phyloP scores from a whole-genome alignment of 225 moss, liverwort and hornwort genomes.

The Polytrichum commune region DNA sequence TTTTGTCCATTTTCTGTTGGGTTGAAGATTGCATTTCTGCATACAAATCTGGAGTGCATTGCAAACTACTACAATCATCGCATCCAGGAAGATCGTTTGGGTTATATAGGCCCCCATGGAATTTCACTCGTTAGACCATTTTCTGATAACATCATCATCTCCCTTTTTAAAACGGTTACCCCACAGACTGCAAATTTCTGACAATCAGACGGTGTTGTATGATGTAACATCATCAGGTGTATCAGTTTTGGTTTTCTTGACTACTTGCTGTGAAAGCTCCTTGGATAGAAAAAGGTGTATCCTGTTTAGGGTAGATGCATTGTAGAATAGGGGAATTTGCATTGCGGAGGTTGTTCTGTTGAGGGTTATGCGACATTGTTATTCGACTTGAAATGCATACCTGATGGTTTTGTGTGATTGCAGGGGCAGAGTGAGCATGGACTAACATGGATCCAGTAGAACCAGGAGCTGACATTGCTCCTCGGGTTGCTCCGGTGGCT shows the following conservation, averaged over 20 bases:
- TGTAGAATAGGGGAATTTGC: background rate
- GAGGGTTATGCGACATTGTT: slow-evolving; percentile 5
- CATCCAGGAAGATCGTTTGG: no score
- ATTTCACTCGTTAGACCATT: no score
- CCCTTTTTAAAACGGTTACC: no score
- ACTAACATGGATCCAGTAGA: slow-evolving; percentile 53
- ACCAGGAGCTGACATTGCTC: slow-evolving; percentile 39
- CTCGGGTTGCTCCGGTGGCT: slow-evolving; percentile 23
- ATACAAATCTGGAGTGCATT: no score
- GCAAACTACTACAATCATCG: no score
- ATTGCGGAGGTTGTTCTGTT: background rate
- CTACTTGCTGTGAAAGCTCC: background rate
- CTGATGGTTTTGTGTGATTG: slow-evolving; percentile 9
- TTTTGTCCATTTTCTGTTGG: no score
- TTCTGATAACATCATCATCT: no score
- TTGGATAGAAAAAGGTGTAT: background rate
- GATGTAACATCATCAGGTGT: no score
- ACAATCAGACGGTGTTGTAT: no score
- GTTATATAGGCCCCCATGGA: no score
- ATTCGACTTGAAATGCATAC: background rate
- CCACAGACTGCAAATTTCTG: no score
- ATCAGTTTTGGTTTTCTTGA: background rate
- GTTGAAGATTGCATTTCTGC: no score
- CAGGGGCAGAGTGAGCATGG: slow-evolving; percentile 42
- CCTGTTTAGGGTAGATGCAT: background rate